Evolutionary conservation across 2,329 filamentous ascomycete species (phyloP), one percentile per base, ranked within the genome.

Genomic region (Aspergillus luchuensis): DNA sequence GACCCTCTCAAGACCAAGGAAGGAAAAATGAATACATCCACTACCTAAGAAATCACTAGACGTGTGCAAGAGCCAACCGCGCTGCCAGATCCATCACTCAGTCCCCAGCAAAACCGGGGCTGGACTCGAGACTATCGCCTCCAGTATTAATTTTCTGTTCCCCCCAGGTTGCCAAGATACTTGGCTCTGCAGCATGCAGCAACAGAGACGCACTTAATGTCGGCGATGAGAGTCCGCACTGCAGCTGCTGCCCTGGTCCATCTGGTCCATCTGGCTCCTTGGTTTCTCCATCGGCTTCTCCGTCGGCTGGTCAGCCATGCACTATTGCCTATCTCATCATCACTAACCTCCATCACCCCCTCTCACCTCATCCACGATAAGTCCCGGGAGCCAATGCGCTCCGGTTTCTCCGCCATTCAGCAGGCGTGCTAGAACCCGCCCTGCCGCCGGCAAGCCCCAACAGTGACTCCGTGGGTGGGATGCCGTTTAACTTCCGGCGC

Each of bases 361-460:
- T 30, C 39, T 39, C 30, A 39, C 41, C 53, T 56, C 23, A 30
- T 56, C 30, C 10, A 6, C 53, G 47, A 50, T 50, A 50, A 50
- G 47, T 53, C 33, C 39, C 39, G 43, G 39, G 13, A 11, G 25
- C 53, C 39, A 56, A 43, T 33, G 41, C 39, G 28, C 39, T 21
- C 53, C 53, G 53, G 53, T 45, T 45, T 56, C 53, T 56, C 39
- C 53, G 53, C 53, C 53, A 56, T 33, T 45, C 53, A 56, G 41
- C 33, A 36, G 33, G 33, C 38, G 53, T 28, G 41, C 39, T 28
- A 47, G 23, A 19, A 45, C 15, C 15, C 25, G n/a, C 36, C n/a
- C 23, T n/a, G n/a, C n/a, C 33, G 33, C 28, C 28, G 39, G 36
- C 5, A 4, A 23, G 6, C n/a, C 11, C 8, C 39, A 3, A 49